Percentiles rank a stretch among this genome's conserved stretches.
Evolutionary conservation across 2,329 filamentous ascomycete genomes (phyloP).

Genomic region (Cytospora piceae): DNA sequence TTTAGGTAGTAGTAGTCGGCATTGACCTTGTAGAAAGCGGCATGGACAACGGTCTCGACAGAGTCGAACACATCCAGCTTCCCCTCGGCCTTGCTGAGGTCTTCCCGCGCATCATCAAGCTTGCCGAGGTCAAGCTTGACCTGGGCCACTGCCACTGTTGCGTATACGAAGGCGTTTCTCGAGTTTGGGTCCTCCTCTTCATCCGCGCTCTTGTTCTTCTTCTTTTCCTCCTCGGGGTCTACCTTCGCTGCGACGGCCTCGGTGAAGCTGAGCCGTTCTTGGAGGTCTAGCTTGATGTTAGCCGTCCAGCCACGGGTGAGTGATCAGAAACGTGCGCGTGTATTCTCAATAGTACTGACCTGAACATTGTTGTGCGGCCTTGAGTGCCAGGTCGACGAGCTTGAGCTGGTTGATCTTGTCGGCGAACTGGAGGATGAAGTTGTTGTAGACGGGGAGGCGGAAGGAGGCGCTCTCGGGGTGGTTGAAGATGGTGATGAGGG

Average conservation of each 20-base stretch:
- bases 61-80: constrained; percentile 92
- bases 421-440: constrained; percentile 93
- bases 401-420: constrained; percentile 99
- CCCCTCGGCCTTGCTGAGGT: constrained; percentile 83
- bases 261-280: constrained; percentile 85
- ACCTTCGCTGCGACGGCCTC: constrained; percentile 83
- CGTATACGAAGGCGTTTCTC: constrained; percentile 95
- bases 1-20: constrained; percentile 94
- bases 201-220: constrained; percentile 30
- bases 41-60: constrained; percentile 93
- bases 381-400: constrained; percentile 87
- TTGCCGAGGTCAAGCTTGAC: constrained; percentile 83
- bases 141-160: constrained; percentile 84
- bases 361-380: constrained; percentile 82
- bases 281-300: constrained; percentile 64
- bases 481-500: constrained; percentile 86
- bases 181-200: constrained; percentile 48
- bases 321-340: background rate
- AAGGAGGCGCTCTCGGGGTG: constrained; percentile 78
- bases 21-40: constrained; percentile 93
- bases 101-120: constrained; percentile 80
- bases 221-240: constrained; percentile 70
- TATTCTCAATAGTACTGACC: constrained; percentile 52
- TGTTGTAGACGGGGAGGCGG: constrained; percentile 88
- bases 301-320: background rate